These are phyloP conservation scores for Citrullus amarus DNA, from an alignment of 306 rosid genomes.

Conservation along the genomic window DNA sequence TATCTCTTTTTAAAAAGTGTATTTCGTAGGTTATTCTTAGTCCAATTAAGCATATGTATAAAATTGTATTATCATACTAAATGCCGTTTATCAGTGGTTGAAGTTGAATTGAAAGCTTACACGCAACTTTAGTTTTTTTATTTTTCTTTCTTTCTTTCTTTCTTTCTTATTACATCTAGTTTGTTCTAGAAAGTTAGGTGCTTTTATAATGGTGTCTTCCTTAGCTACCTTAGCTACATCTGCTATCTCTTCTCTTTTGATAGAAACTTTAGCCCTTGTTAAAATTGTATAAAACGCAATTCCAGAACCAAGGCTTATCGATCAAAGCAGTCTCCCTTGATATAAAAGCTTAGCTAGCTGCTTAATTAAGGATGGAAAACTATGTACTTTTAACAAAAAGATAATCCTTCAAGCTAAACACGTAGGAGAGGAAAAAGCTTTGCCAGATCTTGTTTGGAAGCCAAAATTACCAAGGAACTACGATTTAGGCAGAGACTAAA, in stretches of 20 bases:
- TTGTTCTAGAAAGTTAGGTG: background rate
- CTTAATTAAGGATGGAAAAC: background rate
- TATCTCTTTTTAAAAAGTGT: background rate
- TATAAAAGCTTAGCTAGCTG: background rate
- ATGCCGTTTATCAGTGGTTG: background rate
- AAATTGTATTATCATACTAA: background rate
- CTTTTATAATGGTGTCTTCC: background rate
- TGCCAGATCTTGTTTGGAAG: background rate
- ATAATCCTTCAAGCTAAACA: background rate
- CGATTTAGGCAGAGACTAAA: background rate
- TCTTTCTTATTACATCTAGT: background rate
- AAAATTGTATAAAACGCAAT: background rate
- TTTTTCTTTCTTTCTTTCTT: background rate
- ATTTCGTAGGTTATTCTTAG: background rate
- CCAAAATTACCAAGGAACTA: background rate
- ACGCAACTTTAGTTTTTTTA: background rate
- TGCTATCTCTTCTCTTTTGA: background rate
- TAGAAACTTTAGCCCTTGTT: background rate
- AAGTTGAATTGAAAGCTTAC: background rate
- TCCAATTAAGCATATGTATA: background rate
- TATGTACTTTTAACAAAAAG: background rate
- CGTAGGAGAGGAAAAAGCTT: background rate
- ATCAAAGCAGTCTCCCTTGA: background rate
- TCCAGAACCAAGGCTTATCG: background rate
- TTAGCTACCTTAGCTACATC: background rate